phyloP scores from a whole-genome alignment of 108 stramenopile genomes.

The Poteriospumella lacustris region DNA sequence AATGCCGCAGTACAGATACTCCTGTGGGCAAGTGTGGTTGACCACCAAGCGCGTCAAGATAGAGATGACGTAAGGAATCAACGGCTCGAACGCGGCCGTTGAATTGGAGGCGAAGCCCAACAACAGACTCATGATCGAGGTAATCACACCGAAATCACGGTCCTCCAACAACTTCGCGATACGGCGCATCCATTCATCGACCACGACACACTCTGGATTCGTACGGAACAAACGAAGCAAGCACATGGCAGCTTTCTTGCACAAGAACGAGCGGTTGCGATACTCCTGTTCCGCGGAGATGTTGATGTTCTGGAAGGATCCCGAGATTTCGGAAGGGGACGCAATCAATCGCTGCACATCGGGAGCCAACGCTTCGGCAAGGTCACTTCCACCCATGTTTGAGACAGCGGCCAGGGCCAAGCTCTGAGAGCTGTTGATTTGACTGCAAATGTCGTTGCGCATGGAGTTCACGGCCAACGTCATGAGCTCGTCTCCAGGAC shows the following conservation, averaged over 20 bases:
- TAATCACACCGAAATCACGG: conserved; percentile 79
- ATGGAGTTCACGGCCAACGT: conserved; percentile 51
- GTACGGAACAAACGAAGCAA: conserved; percentile 76
- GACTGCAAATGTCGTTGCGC: conserved; percentile 45
- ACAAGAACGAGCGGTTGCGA: conserved; percentile 54
- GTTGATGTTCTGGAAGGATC: conserved; percentile 76
- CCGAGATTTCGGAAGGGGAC: conserved; percentile 74
- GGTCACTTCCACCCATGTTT: conserved; percentile 75
- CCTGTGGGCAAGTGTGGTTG: conserved; percentile 70
- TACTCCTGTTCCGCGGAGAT: conserved; percentile 72
- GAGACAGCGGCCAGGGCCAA: conserved; percentile 71
- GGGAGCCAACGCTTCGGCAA: conserved; percentile 67
- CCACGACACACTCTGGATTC: conserved; percentile 71
- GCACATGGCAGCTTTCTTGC: conserved; percentile 88
- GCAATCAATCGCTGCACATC: conserved; percentile 45
- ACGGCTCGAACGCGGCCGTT: conserved; percentile 65
- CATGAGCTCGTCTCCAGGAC: conserved; percentile 67
- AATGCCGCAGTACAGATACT: conserved; percentile 90
- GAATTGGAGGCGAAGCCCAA: conserved; percentile 73
- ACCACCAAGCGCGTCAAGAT: conserved; percentile 79
- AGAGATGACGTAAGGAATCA: conserved; percentile 81
- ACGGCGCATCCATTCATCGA: conserved; percentile 75
- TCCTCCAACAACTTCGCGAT: conserved; percentile 78
- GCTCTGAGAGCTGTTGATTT: conserved; percentile 31
- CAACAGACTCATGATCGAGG: conserved; percentile 76